Evolutionary conservation across 2,329 filamentous ascomycete genomes (phyloP), one percentile per base, ranked within the genome.

Genomic region (Trichoderma citrinoviride): DNA sequence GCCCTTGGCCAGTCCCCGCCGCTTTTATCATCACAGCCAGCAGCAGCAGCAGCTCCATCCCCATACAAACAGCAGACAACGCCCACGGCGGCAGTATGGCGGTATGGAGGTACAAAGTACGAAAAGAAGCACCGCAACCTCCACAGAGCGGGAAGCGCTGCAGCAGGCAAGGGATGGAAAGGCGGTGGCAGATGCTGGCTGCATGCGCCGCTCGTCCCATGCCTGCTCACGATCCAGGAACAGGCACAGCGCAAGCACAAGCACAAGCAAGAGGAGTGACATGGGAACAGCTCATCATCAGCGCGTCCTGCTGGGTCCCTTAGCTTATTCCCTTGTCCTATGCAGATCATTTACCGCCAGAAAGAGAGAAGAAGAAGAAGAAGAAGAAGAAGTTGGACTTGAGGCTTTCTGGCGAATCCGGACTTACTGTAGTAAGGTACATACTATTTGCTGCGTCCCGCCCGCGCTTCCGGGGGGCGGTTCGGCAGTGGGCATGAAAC

Each of bases 331-430:
- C n/a, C 12, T 37, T 37, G 5, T 12, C 23, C 41, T 58, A 47
- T 61, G 58, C 58, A 61, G 58, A 61, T 61, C 58, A 61, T 61
- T 60, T 53, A 61, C 58, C 58, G 58, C 49, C 58, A 53, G 40
- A 54, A 37, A 1, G n/a, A 10, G 29, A 33, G 7, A 33, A 3
- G 29, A 8, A 33, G 7, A n/a, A n/a, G n/a, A n/a, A 33, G 7
- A 33, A 33, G 29, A 37, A 37, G 33, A 37, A 37, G 10, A 37
- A 14, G 33, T 12, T 5, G 3, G 10, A 37, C 10, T 61, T 33
- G 58, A 58, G 37, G 55, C 55, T 37, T 58, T 58, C 43, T 37
- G 55, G 55, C 55, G 57, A 23, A 23, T 49, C 33, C 57, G 46
- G 17, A 29, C 43, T 49, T n/a, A n/a, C n/a, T n/a, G n/a, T n/a